Conservation (phyloP, 2,329 filamentous ascomycete species). For the Trichophyton schoenleinii region DNA sequence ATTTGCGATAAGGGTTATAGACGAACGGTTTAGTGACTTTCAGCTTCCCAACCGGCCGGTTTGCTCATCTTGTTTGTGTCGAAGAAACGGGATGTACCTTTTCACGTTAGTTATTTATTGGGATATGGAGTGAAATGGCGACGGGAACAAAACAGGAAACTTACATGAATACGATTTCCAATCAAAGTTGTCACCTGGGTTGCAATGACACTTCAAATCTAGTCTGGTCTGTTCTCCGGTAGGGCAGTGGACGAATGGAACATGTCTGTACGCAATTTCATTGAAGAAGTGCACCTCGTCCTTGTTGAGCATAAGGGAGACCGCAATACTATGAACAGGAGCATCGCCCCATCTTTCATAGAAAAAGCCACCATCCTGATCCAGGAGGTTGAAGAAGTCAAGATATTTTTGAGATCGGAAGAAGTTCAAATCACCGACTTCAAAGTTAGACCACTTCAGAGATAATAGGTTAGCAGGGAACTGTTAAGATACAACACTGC, state of each 20-base stretch:
- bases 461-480: slow-evolving; percentile 12
- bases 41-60: slow-evolving; percentile 69
- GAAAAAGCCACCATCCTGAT: slow-evolving; percentile 91
- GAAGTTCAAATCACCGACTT: slow-evolving; percentile 90
- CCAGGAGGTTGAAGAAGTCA: slow-evolving; percentile 81
- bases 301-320: slow-evolving; percentile 73
- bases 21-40: slow-evolving; percentile 14
- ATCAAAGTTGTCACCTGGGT: slow-evolving; percentile 95
- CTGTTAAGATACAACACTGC: background rate
- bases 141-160: slow-evolving; percentile 23
- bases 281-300: slow-evolving; percentile 97
- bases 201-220: slow-evolving; percentile 84
- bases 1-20: background rate
- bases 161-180: slow-evolving; percentile 98
- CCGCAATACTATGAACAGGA: slow-evolving; percentile 94
- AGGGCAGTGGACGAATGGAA: slow-evolving; percentile 95
- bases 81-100: slow-evolving; percentile 76
- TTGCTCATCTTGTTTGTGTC: slow-evolving; percentile 70
- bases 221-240: slow-evolving; percentile 73
- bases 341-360: slow-evolving; percentile 98
- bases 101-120: background rate
- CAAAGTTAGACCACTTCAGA: slow-evolving; percentile 90
- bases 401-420: slow-evolving; percentile 76
- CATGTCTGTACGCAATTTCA: slow-evolving; percentile 95
- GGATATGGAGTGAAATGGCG: background rate